Conservation (phyloP, 495 filamentous ascomycete genomes). For the Astrocystis sublimbata region DNA sequence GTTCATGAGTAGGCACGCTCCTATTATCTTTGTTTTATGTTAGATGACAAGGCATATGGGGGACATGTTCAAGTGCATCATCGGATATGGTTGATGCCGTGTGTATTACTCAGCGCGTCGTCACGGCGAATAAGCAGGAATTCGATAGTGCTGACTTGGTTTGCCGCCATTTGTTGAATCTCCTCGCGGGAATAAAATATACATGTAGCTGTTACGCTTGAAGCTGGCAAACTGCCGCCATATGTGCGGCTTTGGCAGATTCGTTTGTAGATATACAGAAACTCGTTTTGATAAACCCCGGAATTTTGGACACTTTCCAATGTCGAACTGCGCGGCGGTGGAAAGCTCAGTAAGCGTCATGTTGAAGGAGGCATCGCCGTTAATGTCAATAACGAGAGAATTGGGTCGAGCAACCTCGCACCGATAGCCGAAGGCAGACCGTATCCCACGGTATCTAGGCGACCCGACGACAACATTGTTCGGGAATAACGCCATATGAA, state of each 20-base stretch:
- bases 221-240: neutral
- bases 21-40: too few relatives aligned
- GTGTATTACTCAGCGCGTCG: neutral
- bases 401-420: slow-evolving; percentile 89
- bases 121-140: neutral
- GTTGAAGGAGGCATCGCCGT: slow-evolving; percentile 94
- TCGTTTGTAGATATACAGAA: slow-evolving; percentile 6
- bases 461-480: slow-evolving; percentile 88
- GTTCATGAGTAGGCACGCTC: neutral
- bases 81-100: neutral
- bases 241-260: slow-evolving; percentile 2
- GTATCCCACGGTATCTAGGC: slow-evolving; percentile 93
- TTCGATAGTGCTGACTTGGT: neutral
- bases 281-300: slow-evolving; percentile 20
- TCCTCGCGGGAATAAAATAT: slow-evolving; percentile 2
- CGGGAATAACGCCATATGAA: slow-evolving; percentile 87
- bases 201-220: slow-evolving; percentile 2
- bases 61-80: neutral
- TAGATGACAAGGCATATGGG: neutral
- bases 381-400: slow-evolving; percentile 86
- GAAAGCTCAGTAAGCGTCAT: slow-evolving; percentile 93
- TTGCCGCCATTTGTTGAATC: neutral
- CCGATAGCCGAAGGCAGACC: slow-evolving; percentile 92
- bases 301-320: slow-evolving; percentile 49
- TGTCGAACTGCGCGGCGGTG: slow-evolving; percentile 89